phyloP scores from a whole-genome alignment of 495 filamentous ascomycete species.

The Astrothelium macrocarpum region DNA sequence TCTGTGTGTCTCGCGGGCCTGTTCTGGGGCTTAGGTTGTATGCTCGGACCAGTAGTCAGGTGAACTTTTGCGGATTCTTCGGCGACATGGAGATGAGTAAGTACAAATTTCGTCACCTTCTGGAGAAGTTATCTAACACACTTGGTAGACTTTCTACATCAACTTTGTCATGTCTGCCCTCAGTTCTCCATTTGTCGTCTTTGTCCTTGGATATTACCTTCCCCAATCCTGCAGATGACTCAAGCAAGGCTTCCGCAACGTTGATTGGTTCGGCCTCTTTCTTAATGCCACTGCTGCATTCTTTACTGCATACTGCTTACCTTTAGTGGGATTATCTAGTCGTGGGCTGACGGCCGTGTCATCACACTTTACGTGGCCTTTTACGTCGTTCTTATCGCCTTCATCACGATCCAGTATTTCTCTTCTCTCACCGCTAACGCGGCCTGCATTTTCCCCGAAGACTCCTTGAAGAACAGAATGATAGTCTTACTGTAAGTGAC shows the following conservation, averaged over 20 bases:
- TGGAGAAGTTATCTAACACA: background rate
- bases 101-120: conserved; percentile 16
- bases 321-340: background rate
- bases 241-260: background rate
- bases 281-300: background rate
- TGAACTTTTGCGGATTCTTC: conserved; percentile 47
- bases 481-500: background rate
- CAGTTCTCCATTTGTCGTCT: conserved; percentile 47
- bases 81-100: conserved; percentile 38
- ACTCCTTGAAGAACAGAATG: background rate
- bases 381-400: background rate
- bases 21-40: conserved; percentile 2
- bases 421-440: background rate
- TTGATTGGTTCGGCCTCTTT: background rate
- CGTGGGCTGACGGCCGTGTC: background rate
- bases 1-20: conserved; percentile 4
- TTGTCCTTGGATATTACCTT: conserved; percentile 22
- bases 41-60: conserved; percentile 44
- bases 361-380: background rate
- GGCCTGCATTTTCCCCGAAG: background rate
- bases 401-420: background rate
- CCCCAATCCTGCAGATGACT: background rate
- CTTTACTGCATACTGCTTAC: background rate
- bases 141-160: conserved; percentile 63
- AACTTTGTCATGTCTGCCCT: conserved; percentile 50